Conservation (phyloP, 345 rosid genomes). For the Clausena lansium region DNA sequence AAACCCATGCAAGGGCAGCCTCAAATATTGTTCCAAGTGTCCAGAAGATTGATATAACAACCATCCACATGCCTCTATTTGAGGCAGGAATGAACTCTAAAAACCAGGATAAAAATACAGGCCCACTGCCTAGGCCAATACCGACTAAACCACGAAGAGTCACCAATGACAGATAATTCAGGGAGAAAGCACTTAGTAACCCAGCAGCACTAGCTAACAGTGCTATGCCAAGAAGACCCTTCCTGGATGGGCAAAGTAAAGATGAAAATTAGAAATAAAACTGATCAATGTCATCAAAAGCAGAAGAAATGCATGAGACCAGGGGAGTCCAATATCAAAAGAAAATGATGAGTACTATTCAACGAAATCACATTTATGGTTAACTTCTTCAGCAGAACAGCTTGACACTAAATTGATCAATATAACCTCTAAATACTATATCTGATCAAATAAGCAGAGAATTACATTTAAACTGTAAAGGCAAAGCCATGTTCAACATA, state of each 20-base stretch:
- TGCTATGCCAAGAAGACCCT: slow-evolving; percentile 50
- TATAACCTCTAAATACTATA: background rate
- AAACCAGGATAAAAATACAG: slow-evolving; percentile 61
- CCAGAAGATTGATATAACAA: slow-evolving; percentile 52
- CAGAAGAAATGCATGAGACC: background rate
- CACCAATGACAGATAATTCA: slow-evolving; percentile 39
- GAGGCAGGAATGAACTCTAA: slow-evolving; percentile 62
- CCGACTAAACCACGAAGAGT: slow-evolving; percentile 55
- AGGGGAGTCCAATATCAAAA: background rate
- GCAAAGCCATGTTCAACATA: background rate
- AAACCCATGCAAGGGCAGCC: slow-evolving; percentile 67
- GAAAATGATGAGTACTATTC: background rate
- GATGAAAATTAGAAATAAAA: background rate
- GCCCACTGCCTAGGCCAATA: slow-evolving; percentile 59
- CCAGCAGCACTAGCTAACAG: slow-evolving; percentile 49
- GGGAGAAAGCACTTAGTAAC: slow-evolving; percentile 54
- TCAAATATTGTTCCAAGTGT: slow-evolving; percentile 55
- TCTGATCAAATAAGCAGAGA: background rate
- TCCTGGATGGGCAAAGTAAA: slow-evolving; percentile 35
- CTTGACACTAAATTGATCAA: background rate
- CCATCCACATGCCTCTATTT: slow-evolving; percentile 61
- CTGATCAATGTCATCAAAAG: background rate
- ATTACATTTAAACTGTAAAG: background rate
- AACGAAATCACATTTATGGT: background rate
- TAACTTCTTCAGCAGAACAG: background rate